phyloP scores from a whole-genome alignment of 2,329 filamentous ascomycete species.

The Coniosporium tulheliwenetii region DNA sequence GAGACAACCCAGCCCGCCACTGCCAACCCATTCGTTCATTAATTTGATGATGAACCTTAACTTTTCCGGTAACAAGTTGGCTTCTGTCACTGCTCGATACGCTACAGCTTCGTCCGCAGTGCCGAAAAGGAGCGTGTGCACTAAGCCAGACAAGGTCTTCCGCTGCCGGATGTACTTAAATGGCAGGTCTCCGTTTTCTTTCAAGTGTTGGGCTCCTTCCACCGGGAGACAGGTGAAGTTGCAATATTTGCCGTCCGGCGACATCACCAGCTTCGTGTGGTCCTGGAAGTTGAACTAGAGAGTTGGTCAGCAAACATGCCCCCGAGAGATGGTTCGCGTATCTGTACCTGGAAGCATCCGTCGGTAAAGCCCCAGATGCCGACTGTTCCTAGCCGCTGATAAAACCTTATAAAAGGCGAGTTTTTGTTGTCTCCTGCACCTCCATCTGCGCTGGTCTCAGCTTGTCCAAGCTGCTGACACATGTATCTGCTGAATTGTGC shows the following conservation, averaged over 20 bases:
- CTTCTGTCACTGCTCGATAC: slow-evolving; percentile 45
- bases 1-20: slow-evolving; percentile 48
- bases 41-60: slow-evolving; percentile 56
- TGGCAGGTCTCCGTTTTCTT: slow-evolving; percentile 42
- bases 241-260: slow-evolving; percentile 57
- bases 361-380: slow-evolving; percentile 71
- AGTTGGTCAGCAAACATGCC: slow-evolving; percentile 1
- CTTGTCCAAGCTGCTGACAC: slow-evolving; percentile 26
- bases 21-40: slow-evolving; percentile 54
- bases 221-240: slow-evolving; percentile 63
- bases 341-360: slow-evolving; percentile 55
- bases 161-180: slow-evolving; percentile 55
- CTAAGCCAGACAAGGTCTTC: slow-evolving; percentile 53
- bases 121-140: slow-evolving; percentile 56
- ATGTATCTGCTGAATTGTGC: slow-evolving; percentile 62
- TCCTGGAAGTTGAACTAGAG: slow-evolving; percentile 71
- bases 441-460: slow-evolving; percentile 30
- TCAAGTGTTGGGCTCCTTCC: slow-evolving; percentile 52
- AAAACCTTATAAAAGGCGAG: slow-evolving; percentile 54
- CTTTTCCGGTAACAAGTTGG: slow-evolving; percentile 60
- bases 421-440: slow-evolving; percentile 23
- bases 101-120: slow-evolving; percentile 28
- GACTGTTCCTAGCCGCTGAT: slow-evolving; percentile 66
- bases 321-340: not conserved
- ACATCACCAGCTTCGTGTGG: slow-evolving; percentile 71